These are phyloP conservation scores for Citrus unshiu DNA, from an alignment of 345 rosid species.

Conservation along the genomic window DNA sequence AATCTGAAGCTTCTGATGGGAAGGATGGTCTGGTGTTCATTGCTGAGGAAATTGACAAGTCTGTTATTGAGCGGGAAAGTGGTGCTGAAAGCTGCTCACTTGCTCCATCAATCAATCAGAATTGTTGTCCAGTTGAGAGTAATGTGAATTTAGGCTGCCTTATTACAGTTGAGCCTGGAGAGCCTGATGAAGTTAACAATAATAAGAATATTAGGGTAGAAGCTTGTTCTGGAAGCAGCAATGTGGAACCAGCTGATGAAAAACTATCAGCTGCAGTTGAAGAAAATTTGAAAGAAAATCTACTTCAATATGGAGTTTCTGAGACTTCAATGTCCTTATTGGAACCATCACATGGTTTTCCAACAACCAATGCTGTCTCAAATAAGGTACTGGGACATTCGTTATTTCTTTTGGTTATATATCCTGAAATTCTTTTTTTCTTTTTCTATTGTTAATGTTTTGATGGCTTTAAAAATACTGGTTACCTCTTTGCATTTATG, in stretches of 20 bases:
- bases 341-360: slow-evolving; percentile 18
- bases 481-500: not conserved
- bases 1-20: slow-evolving; percentile 14
- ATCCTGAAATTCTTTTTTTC: not conserved
- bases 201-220: slow-evolving; percentile 20
- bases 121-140: slow-evolving; percentile 14
- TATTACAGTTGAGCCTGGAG: not conserved
- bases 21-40: slow-evolving; percentile 22
- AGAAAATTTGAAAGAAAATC: slow-evolving; percentile 20
- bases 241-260: slow-evolving; percentile 10
- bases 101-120: slow-evolving; percentile 4
- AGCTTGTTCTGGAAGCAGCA: slow-evolving; percentile 19
- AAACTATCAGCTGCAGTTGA: slow-evolving; percentile 6
- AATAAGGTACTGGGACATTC: slow-evolving; percentile 27
- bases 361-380: slow-evolving; percentile 3
- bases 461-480: not conserved
- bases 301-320: slow-evolving; percentile 14
- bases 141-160: slow-evolving; percentile 8
- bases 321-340: slow-evolving; percentile 18
- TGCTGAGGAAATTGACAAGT: slow-evolving; percentile 19
- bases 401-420: not conserved
- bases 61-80: slow-evolving; percentile 27
- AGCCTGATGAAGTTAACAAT: slow-evolving; percentile 15
- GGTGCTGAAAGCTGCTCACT: slow-evolving; percentile 14
- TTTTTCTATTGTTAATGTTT: not conserved